Conservation (phyloP, 177 flowering plant genomes). For the Vitis hybrid region DNA sequence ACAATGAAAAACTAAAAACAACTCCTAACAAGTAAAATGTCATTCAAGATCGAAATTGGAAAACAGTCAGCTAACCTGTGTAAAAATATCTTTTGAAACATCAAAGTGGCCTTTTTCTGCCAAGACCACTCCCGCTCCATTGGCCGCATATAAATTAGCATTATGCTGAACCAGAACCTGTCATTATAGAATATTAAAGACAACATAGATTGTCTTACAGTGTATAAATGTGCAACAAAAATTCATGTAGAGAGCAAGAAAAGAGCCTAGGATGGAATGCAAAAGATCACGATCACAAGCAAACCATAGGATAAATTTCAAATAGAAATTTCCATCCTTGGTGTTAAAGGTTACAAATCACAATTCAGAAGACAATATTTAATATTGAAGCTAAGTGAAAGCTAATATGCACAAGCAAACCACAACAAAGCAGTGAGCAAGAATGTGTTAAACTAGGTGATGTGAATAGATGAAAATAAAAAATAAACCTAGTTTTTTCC, state of each 20-base stretch:
- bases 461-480: too few species aligned
- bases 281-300: not conserved
- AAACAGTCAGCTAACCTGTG: slow-evolving; percentile 53
- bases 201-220: not conserved
- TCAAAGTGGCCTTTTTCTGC: slow-evolving; percentile 98
- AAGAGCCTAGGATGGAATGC: not conserved
- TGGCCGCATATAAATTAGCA: slow-evolving; percentile 90
- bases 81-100: slow-evolving; percentile 87
- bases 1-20: not conserved
- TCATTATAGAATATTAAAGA: not conserved
- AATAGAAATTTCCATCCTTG: too few species aligned
- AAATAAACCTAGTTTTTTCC: too few species aligned
- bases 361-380: not conserved
- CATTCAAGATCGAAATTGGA: not conserved
- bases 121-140: slow-evolving; percentile 88
- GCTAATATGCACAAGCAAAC: not conserved
- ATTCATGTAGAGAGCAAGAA: not conserved
- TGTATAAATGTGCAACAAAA: not conserved
- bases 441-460: too few species aligned
- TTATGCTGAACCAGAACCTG: slow-evolving; percentile 80
- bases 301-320: not conserved
- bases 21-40: slow-evolving; percentile 3
- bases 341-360: too few species aligned
- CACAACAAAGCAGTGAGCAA: too few species aligned
- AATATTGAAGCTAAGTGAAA: not conserved